A percentile compares a stretch with the other conserved stretches of the same genome.
Evolutionary conservation across 2,329 filamentous ascomycete species (phyloP).

Genomic region (Tolypocladium ovalisporum): DNA sequence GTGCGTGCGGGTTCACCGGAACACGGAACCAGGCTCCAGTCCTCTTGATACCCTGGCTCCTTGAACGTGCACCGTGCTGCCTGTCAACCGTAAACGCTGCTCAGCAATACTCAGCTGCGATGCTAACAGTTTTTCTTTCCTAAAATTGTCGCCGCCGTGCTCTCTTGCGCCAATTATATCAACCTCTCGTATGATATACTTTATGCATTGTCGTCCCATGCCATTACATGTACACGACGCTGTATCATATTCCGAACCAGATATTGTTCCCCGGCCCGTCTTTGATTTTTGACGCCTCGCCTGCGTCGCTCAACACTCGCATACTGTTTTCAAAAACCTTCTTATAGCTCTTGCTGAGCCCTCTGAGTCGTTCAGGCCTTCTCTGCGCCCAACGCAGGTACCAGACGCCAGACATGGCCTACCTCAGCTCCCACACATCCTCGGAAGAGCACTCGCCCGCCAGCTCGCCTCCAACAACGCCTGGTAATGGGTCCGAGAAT

Average conservation of each 20-base stretch:
- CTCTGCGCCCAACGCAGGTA: too few species aligned
- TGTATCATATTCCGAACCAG: neutral
- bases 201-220: neutral
- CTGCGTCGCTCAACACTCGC: neutral
- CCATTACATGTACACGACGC: neutral
- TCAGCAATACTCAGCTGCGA: neutral
- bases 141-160: neutral
- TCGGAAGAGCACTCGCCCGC: slow-evolving; percentile 6
- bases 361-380: neutral
- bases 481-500: slow-evolving; percentile 7
- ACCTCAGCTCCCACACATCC: slow-evolving; percentile 5
- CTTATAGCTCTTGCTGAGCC: neutral
- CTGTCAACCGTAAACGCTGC: neutral
- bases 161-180: neutral
- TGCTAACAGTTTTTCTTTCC: neutral
- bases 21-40: neutral
- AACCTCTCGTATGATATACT: neutral
- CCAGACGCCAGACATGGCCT: slow-evolving; percentile 6
- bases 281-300: neutral
- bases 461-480: slow-evolving; percentile 9
- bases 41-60: neutral
- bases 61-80: neutral
- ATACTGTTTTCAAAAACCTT: neutral
- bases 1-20: neutral
- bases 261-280: neutral